Evolutionary conservation across 2,329 filamentous ascomycete species (phyloP).

Genomic region (Colletotrichum filicis): DNA sequence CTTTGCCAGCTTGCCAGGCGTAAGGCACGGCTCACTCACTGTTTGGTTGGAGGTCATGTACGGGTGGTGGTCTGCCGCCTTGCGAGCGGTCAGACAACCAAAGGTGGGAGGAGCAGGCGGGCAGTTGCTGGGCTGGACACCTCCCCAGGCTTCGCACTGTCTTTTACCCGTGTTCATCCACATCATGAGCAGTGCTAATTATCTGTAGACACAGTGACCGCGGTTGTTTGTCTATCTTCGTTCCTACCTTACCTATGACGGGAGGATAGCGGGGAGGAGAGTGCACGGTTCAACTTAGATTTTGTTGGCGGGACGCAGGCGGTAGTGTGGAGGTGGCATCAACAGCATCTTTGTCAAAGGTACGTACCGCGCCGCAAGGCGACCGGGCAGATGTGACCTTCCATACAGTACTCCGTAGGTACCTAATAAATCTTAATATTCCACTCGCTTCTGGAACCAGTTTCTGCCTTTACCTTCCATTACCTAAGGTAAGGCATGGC

Average conservation of each 20-base stretch:
- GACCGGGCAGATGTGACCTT: background rate
- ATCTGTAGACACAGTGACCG: background rate
- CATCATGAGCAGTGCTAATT: background rate
- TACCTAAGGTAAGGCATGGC: background rate
- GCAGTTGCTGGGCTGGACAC: background rate
- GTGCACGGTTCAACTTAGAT: constrained; percentile 26
- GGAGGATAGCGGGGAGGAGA: constrained; percentile 24
- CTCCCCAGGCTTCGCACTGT: background rate
- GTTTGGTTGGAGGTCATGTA: background rate
- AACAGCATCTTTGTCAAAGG: background rate
- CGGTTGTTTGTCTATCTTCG: background rate
- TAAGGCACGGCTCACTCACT: background rate
- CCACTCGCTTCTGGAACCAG: background rate
- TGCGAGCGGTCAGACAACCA: constrained; percentile 4
- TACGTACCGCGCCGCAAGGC: background rate
- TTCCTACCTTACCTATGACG: background rate
- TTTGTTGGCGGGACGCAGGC: constrained; percentile 3
- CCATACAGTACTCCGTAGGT: no score
- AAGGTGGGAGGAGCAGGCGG: constrained; percentile 1
- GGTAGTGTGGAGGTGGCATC: background rate
- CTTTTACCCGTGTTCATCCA: rapidly evolving
- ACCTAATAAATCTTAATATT: background rate
- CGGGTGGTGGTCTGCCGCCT: constrained; percentile 1
- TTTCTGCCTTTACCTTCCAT: background rate
- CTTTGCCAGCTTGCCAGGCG: background rate